These are phyloP conservation scores for Phytophthora pini DNA, from an alignment of 352 stramenopile species.

Conservation along the genomic window DNA sequence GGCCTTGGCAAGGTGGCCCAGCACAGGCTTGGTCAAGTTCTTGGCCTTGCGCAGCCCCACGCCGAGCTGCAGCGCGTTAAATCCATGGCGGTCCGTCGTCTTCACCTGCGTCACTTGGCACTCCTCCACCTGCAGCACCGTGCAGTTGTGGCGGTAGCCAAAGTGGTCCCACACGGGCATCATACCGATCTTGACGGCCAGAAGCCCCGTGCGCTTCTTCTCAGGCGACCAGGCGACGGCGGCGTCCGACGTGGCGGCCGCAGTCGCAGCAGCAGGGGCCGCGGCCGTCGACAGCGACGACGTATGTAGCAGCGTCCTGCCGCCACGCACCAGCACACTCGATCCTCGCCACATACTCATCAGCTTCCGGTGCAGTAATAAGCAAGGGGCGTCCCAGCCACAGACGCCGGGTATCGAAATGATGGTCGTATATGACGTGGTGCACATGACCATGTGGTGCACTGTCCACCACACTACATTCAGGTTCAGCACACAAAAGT, in stretches of 20 bases:
- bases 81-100: slow-evolving; percentile 93
- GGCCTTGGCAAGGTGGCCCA: slow-evolving; percentile 93
- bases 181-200: slow-evolving; percentile 99
- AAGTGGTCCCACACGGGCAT: slow-evolving; percentile 99
- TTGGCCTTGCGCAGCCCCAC: slow-evolving; percentile 96
- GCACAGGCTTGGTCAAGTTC: slow-evolving; percentile 94
- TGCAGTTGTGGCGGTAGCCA: slow-evolving; percentile 97
- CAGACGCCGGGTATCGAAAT: slow-evolving; percentile 16
- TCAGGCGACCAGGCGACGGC: slow-evolving; percentile 64
- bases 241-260: slow-evolving; percentile 2
- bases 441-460: background rate
- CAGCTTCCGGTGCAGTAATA: slow-evolving; percentile 3
- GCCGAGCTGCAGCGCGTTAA: slow-evolving; percentile 96
- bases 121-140: slow-evolving; percentile 91
- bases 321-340: slow-evolving; percentile 30
- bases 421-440: background rate
- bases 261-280: background rate
- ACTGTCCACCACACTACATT: background rate
- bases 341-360: slow-evolving; percentile 49
- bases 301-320: slow-evolving; percentile 21
- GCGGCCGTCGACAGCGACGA: slow-evolving; percentile 33
- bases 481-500: slow-evolving; percentile 9
- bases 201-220: slow-evolving; percentile 89
- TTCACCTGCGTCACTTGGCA: slow-evolving; percentile 97
- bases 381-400: slow-evolving; percentile 13